Evolutionary conservation across 2,329 filamentous ascomycete genomes (phyloP), one percentile per base, ranked within the genome.

Genomic region (Colletotrichum chrysophilum): DNA sequence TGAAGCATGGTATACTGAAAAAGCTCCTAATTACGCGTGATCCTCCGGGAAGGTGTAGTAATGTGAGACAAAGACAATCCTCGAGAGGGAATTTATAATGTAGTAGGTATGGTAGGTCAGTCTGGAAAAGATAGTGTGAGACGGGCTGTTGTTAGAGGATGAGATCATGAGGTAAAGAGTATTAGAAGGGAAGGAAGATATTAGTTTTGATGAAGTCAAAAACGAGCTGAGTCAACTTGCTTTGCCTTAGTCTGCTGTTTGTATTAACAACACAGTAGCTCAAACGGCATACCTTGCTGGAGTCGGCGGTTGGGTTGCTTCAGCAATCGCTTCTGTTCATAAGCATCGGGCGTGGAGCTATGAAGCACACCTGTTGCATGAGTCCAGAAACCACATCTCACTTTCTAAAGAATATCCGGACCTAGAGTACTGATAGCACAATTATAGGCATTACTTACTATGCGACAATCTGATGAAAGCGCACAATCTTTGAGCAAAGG

Each of bases 31-130:
- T 1, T 13, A 12, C 18, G 9, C 5, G 1, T 21, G 5, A 48
- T 21, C 5, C 10, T 48, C 10, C 2, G 0, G 43, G 5, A 21
- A 4, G 1, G 18, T 4, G 5, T 1, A 21, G 9, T 48, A 12
- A 21, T 0, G 1, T 48, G 43, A 1, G 10, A 48, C 18, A 1
- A 21, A 48, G 5, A 0, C 0, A n/a, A 4, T 18, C 9, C 38
- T n/a, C 18, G 5, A n/a, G 38, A n/a, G 9, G 38, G 2, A 12
- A 0, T 12, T 48, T 2, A 48, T 3, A 12, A 21, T 12, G 18
- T 10, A 21, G 18, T 12, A 21, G 38, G 2, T 48, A 3, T 12
- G 5, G 38, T 43, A 48, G 9, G 18, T n/a, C 9, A n/a, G 38
- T n/a, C 16, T 3, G 1, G 0, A 43, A 43, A 43, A 18, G 38